phyloP scores from a whole-genome alignment of 1,284 basidiomycete genomes.

The Malassezia sympodialis region DNA sequence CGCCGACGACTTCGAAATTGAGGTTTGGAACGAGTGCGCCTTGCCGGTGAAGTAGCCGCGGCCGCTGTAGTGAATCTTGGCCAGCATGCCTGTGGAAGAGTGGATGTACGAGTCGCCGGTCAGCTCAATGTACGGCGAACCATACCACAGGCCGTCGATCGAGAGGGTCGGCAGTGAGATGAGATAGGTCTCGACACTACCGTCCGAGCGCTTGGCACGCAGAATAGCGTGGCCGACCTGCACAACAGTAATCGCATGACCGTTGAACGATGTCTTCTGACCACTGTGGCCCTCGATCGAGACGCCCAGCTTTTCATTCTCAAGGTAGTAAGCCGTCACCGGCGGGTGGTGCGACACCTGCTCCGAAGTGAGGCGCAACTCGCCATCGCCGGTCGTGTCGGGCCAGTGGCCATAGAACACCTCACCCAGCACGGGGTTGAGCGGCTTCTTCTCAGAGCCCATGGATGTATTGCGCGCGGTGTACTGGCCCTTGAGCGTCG shows the following conservation, averaged over 20 bases:
- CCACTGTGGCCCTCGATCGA: slow-evolving; percentile 78
- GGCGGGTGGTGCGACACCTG: slow-evolving; percentile 61
- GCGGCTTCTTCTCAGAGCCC: slow-evolving; percentile 94
- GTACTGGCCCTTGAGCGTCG: slow-evolving; percentile 84
- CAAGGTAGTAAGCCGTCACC: slow-evolving; percentile 56
- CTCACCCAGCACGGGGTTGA: slow-evolving; percentile 84
- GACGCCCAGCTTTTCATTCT: slow-evolving; percentile 71
- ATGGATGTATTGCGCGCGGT: slow-evolving; percentile 53
- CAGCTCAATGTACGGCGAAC: slow-evolving; percentile 74
- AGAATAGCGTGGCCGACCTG: slow-evolving; percentile 89
- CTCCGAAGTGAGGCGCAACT: slow-evolving; percentile 79
- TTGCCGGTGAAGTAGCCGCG: slow-evolving; percentile 87
- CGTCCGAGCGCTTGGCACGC: slow-evolving; percentile 58
- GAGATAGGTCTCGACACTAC: slow-evolving; percentile 63
- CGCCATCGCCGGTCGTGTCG: slow-evolving; percentile 64
- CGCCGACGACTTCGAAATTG: slow-evolving; percentile 53
- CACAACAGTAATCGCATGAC: slow-evolving; percentile 72
- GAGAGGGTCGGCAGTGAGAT: slow-evolving; percentile 64
- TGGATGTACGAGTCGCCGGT: slow-evolving; percentile 74
- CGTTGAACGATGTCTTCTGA: slow-evolving; percentile 73
- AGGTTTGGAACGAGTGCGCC: slow-evolving; percentile 82
- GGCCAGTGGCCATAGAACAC: slow-evolving; percentile 90
- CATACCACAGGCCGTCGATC: slow-evolving; percentile 50
- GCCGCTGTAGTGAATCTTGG: slow-evolving; percentile 70
- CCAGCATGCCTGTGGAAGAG: slow-evolving; percentile 62